Evolutionary conservation across 306 rosid species (phyloP).

Genomic region (Bauhinia variegata): DNA sequence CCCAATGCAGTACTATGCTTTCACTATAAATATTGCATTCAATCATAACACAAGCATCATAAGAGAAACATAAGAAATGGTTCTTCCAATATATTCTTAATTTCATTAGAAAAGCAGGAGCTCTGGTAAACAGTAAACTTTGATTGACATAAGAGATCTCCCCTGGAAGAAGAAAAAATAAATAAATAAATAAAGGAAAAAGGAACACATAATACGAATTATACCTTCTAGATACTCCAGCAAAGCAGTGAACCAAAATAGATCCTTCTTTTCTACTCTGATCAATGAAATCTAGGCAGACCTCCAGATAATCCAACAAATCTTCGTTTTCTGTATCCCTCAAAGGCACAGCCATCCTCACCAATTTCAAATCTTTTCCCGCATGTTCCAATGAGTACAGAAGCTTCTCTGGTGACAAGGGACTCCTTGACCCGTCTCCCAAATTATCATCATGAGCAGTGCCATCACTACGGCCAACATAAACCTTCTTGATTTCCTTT

Average conservation of each 20-base stretch:
- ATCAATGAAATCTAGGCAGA: constrained; percentile 81
- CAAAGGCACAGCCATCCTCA: constrained; percentile 89
- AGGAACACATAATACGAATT: neutral
- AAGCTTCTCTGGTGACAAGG: constrained; percentile 61
- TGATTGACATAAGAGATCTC: neutral
- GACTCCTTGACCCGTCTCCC: constrained; percentile 43
- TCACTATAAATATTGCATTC: too few species aligned
- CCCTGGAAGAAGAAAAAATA: neutral
- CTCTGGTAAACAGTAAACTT: neutral
- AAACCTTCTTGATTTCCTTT: constrained; percentile 63
- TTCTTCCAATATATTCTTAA: too few species aligned
- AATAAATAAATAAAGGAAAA: neutral
- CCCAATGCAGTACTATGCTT: too few species aligned
- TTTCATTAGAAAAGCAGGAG: too few species aligned
- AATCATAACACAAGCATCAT: too few species aligned
- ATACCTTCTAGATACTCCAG: constrained; percentile 99
- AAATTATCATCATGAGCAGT: constrained; percentile 43
- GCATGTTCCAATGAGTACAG: constrained; percentile 76
- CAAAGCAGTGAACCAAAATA: constrained; percentile 93
- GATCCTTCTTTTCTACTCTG: constrained; percentile 74
- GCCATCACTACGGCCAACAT: constrained; percentile 45
- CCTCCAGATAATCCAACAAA: constrained; percentile 78
- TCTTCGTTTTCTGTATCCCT: constrained; percentile 81
- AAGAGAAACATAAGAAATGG: too few species aligned
- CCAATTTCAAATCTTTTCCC: constrained; percentile 74